Conservation (phyloP, 768 basidiomycete species). For the Phylloporus scabripes region DNA sequence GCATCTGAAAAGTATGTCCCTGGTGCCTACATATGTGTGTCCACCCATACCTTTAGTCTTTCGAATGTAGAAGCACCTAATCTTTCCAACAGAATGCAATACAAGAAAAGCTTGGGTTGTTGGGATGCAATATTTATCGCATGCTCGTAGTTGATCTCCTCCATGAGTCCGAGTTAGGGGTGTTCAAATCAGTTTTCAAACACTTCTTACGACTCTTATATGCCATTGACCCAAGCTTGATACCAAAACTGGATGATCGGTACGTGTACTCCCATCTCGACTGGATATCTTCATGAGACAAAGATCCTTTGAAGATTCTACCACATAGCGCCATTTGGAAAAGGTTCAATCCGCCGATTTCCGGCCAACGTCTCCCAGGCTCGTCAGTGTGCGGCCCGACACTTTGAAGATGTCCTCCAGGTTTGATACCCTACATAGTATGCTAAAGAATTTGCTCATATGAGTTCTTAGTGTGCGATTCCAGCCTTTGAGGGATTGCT, state of each 20-base stretch:
- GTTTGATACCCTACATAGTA: conserved; percentile 8
- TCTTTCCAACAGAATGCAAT: conserved; percentile 31
- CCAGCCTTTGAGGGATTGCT: no score
- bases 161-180: conserved; percentile 39
- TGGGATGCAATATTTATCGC: conserved; percentile 21
- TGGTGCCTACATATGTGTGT: conserved; percentile 13
- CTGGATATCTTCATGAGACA: no score
- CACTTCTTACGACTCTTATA: conserved; percentile 29
- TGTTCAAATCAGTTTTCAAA: conserved; percentile 34
- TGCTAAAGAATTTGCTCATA: no score
- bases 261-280: conserved; percentile 2
- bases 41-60: neutral
- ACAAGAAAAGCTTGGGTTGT: conserved; percentile 12
- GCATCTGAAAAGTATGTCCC: conserved; percentile 6
- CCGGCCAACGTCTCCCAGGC: conserved; percentile 31
- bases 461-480: no score
- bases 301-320: conserved; percentile 7
- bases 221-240: neutral
- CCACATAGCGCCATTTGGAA: conserved; percentile 20
- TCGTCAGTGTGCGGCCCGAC: conserved; percentile 33
- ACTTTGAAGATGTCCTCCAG: conserved; percentile 43
- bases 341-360: conserved; percentile 33
- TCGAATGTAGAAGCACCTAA: neutral
- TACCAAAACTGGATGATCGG: conserved; percentile 26
- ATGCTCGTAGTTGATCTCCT: conserved; percentile 34